Evolutionary conservation across 352 stramenopile genomes (phyloP), one percentile per base, ranked within the genome.

Genomic region (Salisapilia sapeloensis): DNA sequence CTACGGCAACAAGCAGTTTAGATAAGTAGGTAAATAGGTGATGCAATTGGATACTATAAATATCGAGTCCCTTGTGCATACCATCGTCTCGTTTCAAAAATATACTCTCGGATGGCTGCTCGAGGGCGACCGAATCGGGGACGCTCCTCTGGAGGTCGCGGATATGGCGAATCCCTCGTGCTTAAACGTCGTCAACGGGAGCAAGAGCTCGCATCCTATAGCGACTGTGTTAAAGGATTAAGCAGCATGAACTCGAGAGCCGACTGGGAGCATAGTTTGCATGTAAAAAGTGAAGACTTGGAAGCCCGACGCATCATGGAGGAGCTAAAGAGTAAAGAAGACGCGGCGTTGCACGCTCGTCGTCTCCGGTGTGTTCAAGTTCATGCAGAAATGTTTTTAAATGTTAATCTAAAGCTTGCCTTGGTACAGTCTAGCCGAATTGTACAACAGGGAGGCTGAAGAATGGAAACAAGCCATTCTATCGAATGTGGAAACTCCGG

Each of bases 391-490:
- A 13, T 36, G 31, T 15, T 33, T 28, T 14, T 22, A 20, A 3
- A 9, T 37, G 26, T 17, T 24, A 34, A 33, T 26, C 13, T 33
- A 21, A 10, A 1, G n/a, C 9, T 16, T 26, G 10, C 40, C 11
- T 8, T 24, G 15, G 33, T 23, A 19, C 31, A 83, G 69, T 39
- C 48, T 84, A 14, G 62, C 67, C 1, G 58, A 81, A 18, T 33
- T 87, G 15, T 84, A 81, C 32, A 84, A 82, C 22, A 38, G 56
- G 19, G 71, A 87, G 50, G 76, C 82, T 60, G 67, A 78, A 12
- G 29, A 54, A 50, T 87, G 71, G 71, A 67, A 64, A 44, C 43
- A 64, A 15, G 53, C 47, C 22, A 84, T 60, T 40, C 33, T 83
- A 11, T 48, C 52, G 10, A 82, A 81, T 31, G 50, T 81, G 19